phyloP scores from a whole-genome alignment of 2,329 filamentous ascomycete genomes.

The Stachybotrys echinatus region DNA sequence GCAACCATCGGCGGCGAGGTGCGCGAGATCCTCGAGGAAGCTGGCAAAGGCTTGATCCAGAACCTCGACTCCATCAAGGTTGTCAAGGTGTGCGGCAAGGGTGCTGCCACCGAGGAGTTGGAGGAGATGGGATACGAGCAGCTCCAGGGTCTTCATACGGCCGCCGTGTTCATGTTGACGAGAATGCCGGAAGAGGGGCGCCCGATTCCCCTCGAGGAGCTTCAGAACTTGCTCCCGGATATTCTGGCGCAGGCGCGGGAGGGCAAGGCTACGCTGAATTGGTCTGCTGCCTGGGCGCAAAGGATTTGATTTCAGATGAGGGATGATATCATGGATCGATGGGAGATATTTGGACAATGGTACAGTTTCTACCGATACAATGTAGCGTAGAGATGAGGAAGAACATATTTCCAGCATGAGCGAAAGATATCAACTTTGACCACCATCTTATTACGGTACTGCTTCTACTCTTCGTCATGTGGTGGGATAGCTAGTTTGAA shows the following conservation, averaged over 20 bases:
- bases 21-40: not conserved
- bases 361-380: too few species aligned
- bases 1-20: not conserved
- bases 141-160: not conserved
- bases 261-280: not conserved
- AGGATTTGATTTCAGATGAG: not conserved
- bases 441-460: too few species aligned
- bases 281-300: not conserved
- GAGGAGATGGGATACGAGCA: not conserved
- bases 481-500: not conserved
- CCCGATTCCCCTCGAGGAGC: not conserved
- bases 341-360: too few species aligned
- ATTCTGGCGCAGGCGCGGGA: not conserved
- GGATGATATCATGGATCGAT: too few species aligned
- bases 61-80: not conserved
- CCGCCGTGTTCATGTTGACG: not conserved
- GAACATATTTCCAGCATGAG: too few species aligned
- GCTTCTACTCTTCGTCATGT: not conserved
- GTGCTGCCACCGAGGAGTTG: not conserved
- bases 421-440: too few species aligned
- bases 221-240: not conserved
- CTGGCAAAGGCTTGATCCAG: not conserved
- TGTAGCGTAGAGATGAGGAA: too few species aligned
- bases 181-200: not conserved
- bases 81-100: not conserved